Conservation (phyloP, 192 early-diverging fungal genomes). For the Entrophospora sp. region DNA sequence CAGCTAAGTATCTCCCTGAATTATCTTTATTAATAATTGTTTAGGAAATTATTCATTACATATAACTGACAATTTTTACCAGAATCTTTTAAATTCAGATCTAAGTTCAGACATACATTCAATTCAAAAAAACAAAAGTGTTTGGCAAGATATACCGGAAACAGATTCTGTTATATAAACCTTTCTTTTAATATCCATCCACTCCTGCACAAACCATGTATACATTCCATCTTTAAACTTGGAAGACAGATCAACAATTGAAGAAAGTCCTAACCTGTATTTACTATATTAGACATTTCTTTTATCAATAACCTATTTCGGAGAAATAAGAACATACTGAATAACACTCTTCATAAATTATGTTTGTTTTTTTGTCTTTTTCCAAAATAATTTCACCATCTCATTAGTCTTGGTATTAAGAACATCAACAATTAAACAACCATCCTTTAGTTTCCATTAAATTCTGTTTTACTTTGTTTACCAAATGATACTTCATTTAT, state of each 20-base stretch:
- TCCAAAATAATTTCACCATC: not conserved
- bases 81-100: no score
- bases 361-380: slow-evolving; percentile 1
- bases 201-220: not conserved
- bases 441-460: slow-evolving; percentile 5
- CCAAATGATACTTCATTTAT: not conserved
- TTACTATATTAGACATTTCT: not conserved
- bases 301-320: not conserved
- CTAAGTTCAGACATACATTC: no score
- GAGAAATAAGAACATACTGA: not conserved
- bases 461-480: slow-evolving; percentile 3
- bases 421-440: not conserved
- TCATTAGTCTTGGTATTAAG: not conserved
- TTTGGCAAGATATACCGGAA: no score
- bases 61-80: no score
- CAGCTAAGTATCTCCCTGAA: no score
- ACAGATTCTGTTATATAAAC: no score
- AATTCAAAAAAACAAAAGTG: no score
- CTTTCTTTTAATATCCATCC: slow-evolving; percentile 4
- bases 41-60: no score
- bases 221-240: slow-evolving; percentile 11
- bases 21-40: no score
- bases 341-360: not conserved
- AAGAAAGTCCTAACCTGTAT: slow-evolving; percentile 11
- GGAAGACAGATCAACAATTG: slow-evolving; percentile 12